Evolutionary conservation across 2,329 filamentous ascomycete species (phyloP), one percentile per base, ranked within the genome.

Genomic region (Aspergillus costaricaensis): DNA sequence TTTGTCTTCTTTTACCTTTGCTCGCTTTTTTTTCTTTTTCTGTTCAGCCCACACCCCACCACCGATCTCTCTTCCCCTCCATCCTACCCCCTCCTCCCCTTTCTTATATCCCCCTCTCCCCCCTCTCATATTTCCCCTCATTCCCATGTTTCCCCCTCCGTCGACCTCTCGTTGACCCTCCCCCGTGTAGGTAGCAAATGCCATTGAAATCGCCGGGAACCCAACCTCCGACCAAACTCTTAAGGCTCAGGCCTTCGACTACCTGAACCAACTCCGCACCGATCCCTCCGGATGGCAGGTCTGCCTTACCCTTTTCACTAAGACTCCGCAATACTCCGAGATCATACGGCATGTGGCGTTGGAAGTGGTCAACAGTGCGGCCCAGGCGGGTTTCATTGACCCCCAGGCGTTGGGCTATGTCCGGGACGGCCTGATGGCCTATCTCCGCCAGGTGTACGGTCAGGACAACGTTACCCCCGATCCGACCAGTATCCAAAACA

Each of bases 161-260:
- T 27, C 19, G 38, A 17, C 48, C 32, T 48, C 41, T 48, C 3
- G 19, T 52, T 59, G 36, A 52, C 30, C 12, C 32, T 14, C 10
- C 12, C n/a, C 36, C 43, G 14, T 44, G 32, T 60, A 97, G 91
- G 88, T 97, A 77, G 91, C 95, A 81, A 94, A 91, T 81, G 95
- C 95, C 78, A 95, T 98, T 81, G 88, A 95, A 78, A 96, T 98
- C 80, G 91, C 92, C 78, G 95, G 88, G 82, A 89, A 94, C 78
- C 91, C 91, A 61, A 80, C 85, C 70, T 90, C 92, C 70, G 87
- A 93, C 77, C 87, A 86, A 71, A 79, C 82, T 67, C 83, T 96
- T 72, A 92, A 94, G 79, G 79, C 81, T 62, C 92, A 96, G 81
- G 93, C 94, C 58, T 80, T 79, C 65, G 80, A 82, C 49, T 82